These are phyloP conservation scores for Talaromyces piceae DNA, from an alignment of 2,329 filamentous ascomycete genomes.

Conservation along the genomic window DNA sequence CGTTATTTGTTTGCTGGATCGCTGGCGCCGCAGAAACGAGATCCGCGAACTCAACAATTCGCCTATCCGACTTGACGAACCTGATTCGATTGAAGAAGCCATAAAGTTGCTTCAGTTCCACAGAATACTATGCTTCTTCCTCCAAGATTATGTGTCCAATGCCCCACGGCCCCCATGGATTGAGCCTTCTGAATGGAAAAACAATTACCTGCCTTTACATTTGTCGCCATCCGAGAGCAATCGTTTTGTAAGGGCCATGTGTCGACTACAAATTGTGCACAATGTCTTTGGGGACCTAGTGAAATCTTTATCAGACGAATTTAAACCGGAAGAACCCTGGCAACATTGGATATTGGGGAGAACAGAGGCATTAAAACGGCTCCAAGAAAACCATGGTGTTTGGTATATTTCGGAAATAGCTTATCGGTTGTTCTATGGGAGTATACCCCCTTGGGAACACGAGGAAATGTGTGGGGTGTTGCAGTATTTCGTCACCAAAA, in stretches of 20 bases:
- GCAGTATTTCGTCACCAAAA: not conserved
- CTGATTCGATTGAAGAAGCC: not conserved
- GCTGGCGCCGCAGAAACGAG: slow-evolving; percentile 1
- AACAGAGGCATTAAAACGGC: not conserved
- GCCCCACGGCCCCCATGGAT: not conserved
- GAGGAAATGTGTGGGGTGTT: slow-evolving; percentile 3
- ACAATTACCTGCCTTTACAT: not conserved
- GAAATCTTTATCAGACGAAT: not conserved
- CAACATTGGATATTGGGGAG: not conserved
- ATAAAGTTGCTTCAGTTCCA: not conserved
- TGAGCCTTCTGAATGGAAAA: not conserved
- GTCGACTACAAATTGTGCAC: slow-evolving; percentile 3
- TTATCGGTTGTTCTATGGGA: slow-evolving; percentile 1
- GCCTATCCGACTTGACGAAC: not conserved
- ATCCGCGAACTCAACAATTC: not conserved
- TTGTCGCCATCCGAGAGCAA: not conserved
- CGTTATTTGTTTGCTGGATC: not conserved
- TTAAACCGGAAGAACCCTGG: not conserved
- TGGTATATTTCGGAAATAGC: not conserved
- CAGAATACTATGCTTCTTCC: not conserved
- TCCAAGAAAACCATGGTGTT: not conserved
- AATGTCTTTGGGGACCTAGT: not conserved
- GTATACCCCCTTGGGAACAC: slow-evolving; percentile 2
- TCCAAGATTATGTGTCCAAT: not conserved
- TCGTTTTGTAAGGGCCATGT: slow-evolving; percentile 2